Evolutionary conservation across 108 stramenopile species (phyloP).

Genomic region (Ochromonas danica): DNA sequence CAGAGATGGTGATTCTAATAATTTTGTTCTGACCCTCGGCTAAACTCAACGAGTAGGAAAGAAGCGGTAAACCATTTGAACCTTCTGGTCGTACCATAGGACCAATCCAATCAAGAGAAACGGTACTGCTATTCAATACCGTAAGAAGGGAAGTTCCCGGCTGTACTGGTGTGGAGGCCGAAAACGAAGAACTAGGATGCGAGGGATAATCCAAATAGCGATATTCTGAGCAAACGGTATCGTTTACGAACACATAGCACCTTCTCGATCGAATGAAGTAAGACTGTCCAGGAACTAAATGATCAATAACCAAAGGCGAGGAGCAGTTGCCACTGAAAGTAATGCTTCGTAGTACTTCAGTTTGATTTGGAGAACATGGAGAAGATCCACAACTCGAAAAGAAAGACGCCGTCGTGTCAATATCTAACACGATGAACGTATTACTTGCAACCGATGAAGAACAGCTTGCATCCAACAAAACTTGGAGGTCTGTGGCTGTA

Average conservation of each 20-base stretch:
- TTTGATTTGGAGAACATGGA: not conserved
- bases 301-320: not conserved
- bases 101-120: not conserved
- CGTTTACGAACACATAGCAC: not conserved
- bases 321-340: not conserved
- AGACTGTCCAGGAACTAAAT: not conserved
- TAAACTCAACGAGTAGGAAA: not conserved
- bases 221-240: not conserved
- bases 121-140: not conserved
- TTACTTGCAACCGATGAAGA: not conserved
- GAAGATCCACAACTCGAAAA: not conserved
- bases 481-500: not conserved
- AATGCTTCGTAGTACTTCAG: too few relatives aligned
- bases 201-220: not conserved
- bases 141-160: not conserved
- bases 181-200: not conserved
- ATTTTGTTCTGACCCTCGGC: too few relatives aligned
- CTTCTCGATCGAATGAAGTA: not conserved
- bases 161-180: not conserved
- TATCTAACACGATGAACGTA: not conserved
- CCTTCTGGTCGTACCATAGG: not conserved
- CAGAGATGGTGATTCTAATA: too few relatives aligned
- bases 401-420: not conserved
- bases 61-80: not conserved
- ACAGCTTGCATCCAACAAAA: not conserved